Base-by-base conservation (phyloP, 495 filamentous ascomycete genomes). In the Penicillium soppii region DNA sequence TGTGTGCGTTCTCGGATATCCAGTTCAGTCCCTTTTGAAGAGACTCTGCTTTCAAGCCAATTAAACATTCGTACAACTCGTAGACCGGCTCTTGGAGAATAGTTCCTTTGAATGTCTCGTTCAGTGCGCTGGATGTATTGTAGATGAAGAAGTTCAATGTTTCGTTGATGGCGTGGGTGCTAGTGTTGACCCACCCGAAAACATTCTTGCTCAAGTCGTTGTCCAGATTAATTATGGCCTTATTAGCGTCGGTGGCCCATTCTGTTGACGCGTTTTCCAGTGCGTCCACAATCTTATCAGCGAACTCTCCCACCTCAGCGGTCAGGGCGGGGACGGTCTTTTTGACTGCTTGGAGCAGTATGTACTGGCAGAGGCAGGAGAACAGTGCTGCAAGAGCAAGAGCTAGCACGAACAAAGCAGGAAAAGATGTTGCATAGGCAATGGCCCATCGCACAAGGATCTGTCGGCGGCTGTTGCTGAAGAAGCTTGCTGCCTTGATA, bases 1-100 rank as follows among this genome's bases (percentile, higher is more conserved):
- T 78, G 42, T 95, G 81, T 1, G 95, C 91, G 57, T 97, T 63
- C 57, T 97, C 86, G 49, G 84, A 76, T 26, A 95, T 86, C 91
- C 91, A 98, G 0, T 88, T 95, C 0, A 97, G 81, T 7, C 87
- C 94, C 56, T 86, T 84, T 63, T 97, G 77, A 53, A 97, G 78
- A 9, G 83, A 73, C 12, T 82, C 80, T 50, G 92, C 68, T 70
- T 92, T 92, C 50, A 90, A 66, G n/a, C 77, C 82, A 47, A 95
- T 78, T 9, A 95, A 62, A 54, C 91, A 95, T 56, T 87, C 75
- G 46, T 91, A 80, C 15, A 95, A 75, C 4, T 85, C 88, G 33
- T 79, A 70, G 38, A 95, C 78, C 0, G 91, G 88, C 4, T 82
- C 77, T 51, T 86, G 77, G 32, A 95, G 83, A 20, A 89, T 47